Percentiles rank a stretch among this genome's conserved stretches.
These are phyloP conservation scores for Penicillium goetzii DNA, from an alignment of 495 filamentous ascomycete species.

Conservation along the genomic window DNA sequence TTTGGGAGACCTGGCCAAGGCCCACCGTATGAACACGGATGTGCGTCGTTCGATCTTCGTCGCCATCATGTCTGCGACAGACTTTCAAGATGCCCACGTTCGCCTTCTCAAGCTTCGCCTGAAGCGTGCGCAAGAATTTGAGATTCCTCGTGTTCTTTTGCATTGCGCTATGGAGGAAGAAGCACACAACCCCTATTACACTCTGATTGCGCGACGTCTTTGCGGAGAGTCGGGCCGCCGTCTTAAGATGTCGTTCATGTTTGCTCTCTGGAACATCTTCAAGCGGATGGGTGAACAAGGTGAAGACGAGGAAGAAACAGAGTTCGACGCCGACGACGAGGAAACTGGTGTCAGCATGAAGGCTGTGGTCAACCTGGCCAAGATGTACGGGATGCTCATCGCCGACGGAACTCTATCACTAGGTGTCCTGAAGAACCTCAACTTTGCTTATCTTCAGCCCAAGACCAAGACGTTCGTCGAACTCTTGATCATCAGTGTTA, in stretches of 20 bases:
- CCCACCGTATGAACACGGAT: constrained; percentile 94
- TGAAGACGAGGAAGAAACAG: constrained; percentile 57
- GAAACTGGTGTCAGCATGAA: constrained; percentile 55
- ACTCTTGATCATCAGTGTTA: constrained; percentile 72
- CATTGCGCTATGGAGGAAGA: constrained; percentile 85
- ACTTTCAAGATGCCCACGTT: constrained; percentile 80
- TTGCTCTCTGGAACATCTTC: constrained; percentile 85
- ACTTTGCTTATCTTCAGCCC: constrained; percentile 73
- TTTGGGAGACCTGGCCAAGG: constrained; percentile 71
- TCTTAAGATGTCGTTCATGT: constrained; percentile 81
- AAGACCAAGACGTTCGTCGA: constrained; percentile 80
- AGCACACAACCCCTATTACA: constrained; percentile 91
- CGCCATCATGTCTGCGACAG: constrained; percentile 82
- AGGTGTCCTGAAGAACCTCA: constrained; percentile 72
- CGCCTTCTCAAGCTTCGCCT: constrained; percentile 80
- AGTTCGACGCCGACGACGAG: constrained; percentile 54
- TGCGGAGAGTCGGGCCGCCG: constrained; percentile 67
- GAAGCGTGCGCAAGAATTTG: constrained; percentile 81
- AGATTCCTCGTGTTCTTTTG: constrained; percentile 85
- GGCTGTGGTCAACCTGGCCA: constrained; percentile 84
- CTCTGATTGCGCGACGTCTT: constrained; percentile 75
- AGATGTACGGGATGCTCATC: constrained; percentile 78
- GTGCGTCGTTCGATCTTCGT: constrained; percentile 91
- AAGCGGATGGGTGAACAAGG: constrained; percentile 77
- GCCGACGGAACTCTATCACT: constrained; percentile 66